Evolutionary conservation across 768 basidiomycete species (phyloP).

Genomic region (Tricholoma matsutake): DNA sequence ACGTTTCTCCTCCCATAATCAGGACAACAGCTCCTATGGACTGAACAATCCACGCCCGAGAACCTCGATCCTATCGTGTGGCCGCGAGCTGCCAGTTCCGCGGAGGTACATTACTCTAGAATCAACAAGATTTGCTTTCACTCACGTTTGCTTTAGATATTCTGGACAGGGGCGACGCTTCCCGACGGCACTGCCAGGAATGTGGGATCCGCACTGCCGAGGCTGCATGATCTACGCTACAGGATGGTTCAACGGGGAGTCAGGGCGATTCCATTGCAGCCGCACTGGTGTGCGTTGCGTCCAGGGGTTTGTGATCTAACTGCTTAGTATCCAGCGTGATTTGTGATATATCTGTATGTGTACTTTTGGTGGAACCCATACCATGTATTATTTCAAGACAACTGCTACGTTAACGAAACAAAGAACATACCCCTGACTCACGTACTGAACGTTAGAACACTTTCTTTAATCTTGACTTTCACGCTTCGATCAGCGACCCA

Average conservation of each 20-base stretch:
- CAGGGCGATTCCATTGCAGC: constrained; percentile 59
- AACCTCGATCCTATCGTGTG: constrained; percentile 69
- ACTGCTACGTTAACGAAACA: background rate
- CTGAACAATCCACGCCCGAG: constrained; percentile 66
- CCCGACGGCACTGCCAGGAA: constrained; percentile 38
- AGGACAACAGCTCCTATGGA: constrained; percentile 71
- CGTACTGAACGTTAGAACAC: constrained; percentile 85
- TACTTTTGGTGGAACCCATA: background rate
- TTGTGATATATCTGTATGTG: background rate
- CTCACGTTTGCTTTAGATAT: constrained; percentile 34
- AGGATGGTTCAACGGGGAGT: constrained; percentile 62
- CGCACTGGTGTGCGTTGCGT: constrained; percentile 68
- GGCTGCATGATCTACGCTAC: constrained; percentile 64
- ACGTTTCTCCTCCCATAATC: background rate
- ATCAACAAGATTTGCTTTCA: background rate
- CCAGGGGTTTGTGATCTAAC: constrained; percentile 50
- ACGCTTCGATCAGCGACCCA: constrained; percentile 87
- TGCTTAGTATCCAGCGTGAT: constrained; percentile 15
- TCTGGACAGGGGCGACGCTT: constrained; percentile 61
- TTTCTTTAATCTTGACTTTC: constrained; percentile 77
- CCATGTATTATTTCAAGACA: background rate
- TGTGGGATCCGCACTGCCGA: constrained; percentile 49
- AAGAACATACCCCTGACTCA: background rate
- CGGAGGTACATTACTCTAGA: constrained; percentile 40
- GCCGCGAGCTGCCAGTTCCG: constrained; percentile 70